Evolutionary conservation across 495 filamentous ascomycete genomes (phyloP), one percentile per base, ranked within the genome.

Genomic region (Penicillium flavigenum): DNA sequence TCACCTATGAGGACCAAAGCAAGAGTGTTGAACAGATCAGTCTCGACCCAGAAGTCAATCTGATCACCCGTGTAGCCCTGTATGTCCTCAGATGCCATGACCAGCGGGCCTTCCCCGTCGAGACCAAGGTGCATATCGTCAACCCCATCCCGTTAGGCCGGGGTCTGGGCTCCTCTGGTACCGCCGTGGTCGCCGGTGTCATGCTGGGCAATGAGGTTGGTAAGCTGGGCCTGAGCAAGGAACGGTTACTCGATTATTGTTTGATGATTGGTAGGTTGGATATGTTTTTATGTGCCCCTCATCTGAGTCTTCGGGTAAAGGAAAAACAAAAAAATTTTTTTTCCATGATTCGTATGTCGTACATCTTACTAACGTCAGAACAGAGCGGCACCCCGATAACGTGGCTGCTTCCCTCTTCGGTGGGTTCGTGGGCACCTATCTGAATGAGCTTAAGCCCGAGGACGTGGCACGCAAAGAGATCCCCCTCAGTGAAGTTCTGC

Each of bases 351-450:
- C 29, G 17, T 48, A 48, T 45, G 12, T 11, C 47, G 17, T 62
- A 44, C 53, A 59, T 61, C 34, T 22, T 4, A 53, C 60, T 67
- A 51, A 63, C 49, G 42, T 43, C 47, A 32, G 24, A 50, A 44
- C 64, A 82, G 93, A 98, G 72, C 86, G 93, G 27, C 94, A 98
- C 73, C 94, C 94, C 4, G 94, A 98, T 76, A 98, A 98, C 63
- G 90, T 98, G 32, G 95, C 90, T 57, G 94, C 94, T 1, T 91
- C 93, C 1, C 81, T 96, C 27, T 96, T 92, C 67, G 94, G 94
- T 45, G 94, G 94, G n/a, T 96, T 98, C 66, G 89, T 97, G 16
- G 94, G 94, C 29, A 95, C 91, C 9, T 97, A 97, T 62, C 81
- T 97, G 45, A 95, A 91, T 72, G 91, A 95, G 54, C 81, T 98